Conservation (phyloP, 352 stramenopile genomes). For the Hyaloperonospora arabidopsidis region DNA sequence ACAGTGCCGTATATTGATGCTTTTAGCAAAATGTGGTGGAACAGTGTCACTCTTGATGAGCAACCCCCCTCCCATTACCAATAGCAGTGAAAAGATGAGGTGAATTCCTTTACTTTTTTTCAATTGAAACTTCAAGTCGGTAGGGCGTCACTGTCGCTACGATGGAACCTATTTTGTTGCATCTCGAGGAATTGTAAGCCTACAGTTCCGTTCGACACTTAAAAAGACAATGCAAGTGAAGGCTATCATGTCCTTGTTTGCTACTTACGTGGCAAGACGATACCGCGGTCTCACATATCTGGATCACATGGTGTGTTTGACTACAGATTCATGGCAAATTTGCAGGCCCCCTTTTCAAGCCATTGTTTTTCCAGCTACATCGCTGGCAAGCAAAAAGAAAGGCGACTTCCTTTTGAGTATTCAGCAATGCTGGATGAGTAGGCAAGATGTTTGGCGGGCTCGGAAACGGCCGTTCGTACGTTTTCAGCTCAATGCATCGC, state of each 20-base stretch:
- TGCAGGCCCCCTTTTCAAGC: constrained; percentile 61
- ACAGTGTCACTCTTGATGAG: constrained; percentile 43
- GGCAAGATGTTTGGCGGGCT: constrained; percentile 42
- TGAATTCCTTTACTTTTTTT: constrained; percentile 29
- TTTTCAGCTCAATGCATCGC: constrained; percentile 58
- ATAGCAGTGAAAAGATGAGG: constrained; percentile 11
- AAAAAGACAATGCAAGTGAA: constrained; percentile 58
- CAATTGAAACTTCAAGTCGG: constrained; percentile 39
- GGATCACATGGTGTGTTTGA: constrained; percentile 46
- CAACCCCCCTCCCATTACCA: constrained; percentile 13
- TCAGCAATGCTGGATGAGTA: constrained; percentile 52
- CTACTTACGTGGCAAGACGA: constrained; percentile 65
- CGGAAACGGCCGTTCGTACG: constrained; percentile 46
- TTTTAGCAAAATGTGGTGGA: constrained; percentile 51
- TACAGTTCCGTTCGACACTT: constrained; percentile 47
- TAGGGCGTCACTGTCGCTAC: constrained; percentile 36
- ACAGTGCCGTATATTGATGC: constrained; percentile 49
- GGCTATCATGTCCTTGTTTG: constrained; percentile 60
- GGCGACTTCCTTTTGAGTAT: constrained; percentile 65
- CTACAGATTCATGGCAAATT: constrained; percentile 65
- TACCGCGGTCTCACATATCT: constrained; percentile 47
- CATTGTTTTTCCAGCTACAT: constrained; percentile 63
- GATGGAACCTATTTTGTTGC: constrained; percentile 40
- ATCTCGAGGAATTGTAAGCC: constrained; percentile 43
- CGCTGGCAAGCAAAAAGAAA: constrained; percentile 56